Conservation (phyloP, 768 basidiomycete species). For the Leccinum boreale region DNA sequence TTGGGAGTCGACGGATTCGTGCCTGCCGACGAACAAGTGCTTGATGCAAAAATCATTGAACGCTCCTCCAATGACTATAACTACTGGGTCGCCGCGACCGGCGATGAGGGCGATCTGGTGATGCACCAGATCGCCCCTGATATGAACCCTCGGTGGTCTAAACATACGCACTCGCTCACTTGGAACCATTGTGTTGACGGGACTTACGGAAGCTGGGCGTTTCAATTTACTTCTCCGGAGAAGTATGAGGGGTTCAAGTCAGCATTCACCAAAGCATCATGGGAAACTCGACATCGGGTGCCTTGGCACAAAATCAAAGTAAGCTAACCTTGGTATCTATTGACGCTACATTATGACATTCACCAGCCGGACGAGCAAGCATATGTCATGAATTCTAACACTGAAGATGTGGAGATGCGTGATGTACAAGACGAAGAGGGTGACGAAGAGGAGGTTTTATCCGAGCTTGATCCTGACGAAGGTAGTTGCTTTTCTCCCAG, state of each 20-base stretch:
- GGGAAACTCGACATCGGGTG: constrained; percentile 74
- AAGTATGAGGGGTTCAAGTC: constrained; percentile 58
- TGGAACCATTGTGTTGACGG: constrained; percentile 77
- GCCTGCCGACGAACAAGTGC: constrained; percentile 47
- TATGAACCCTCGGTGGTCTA: constrained; percentile 71
- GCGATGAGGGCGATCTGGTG: constrained; percentile 47
- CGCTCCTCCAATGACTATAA: constrained; percentile 44
- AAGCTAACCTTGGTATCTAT: constrained; percentile 8
- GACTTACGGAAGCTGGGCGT: constrained; percentile 74
- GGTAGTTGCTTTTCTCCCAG: constrained; percentile 37
- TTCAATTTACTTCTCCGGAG: constrained; percentile 60
- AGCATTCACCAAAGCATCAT: constrained; percentile 66
- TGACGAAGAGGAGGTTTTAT: constrained; percentile 74
- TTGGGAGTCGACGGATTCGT: constrained; percentile 44
- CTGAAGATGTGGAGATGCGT: constrained; percentile 87
- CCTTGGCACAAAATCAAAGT: constrained; percentile 84
- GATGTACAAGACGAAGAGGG: constrained; percentile 72
- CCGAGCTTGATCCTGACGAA: constrained; percentile 62
- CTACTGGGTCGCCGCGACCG: constrained; percentile 59
- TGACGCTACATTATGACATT: neutral
- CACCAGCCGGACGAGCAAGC: constrained; percentile 75
- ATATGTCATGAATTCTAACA: constrained; percentile 73
- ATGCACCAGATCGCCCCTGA: constrained; percentile 62
- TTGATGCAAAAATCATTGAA: constrained; percentile 52
- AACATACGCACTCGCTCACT: constrained; percentile 68